A percentile compares a stretch with the other conserved stretches of the same genome.
Conservation (phyloP, 805 yeast species). For the Saturnispora saitoi region DNA sequence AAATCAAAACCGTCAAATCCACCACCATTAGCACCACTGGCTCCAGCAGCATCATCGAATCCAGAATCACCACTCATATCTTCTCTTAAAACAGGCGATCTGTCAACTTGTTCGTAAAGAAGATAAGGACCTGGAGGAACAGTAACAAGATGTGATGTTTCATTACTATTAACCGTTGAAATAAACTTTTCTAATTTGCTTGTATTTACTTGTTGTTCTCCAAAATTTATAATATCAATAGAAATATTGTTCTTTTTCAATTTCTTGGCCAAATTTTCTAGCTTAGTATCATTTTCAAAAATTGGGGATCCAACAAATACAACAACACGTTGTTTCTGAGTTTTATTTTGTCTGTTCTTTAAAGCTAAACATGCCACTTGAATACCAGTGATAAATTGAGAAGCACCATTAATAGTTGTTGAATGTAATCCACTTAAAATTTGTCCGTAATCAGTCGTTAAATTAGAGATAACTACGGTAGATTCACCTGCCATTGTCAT, state of each 20-base stretch:
- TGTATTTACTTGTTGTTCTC: constrained; percentile 75
- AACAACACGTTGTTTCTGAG: constrained; percentile 82
- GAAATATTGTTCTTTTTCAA: constrained; percentile 91
- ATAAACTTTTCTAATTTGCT: constrained; percentile 72
- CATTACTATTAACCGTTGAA: constrained; percentile 63
- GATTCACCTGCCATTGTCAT: constrained; percentile 81
- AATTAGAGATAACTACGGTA: constrained; percentile 80
- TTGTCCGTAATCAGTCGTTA: constrained; percentile 81
- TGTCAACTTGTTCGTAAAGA: constrained; percentile 70
- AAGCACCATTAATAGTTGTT: constrained; percentile 56
- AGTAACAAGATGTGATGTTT: constrained; percentile 73
- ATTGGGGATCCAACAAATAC: constrained; percentile 88
- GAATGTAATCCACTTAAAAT: constrained; percentile 78
- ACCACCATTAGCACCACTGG: constrained; percentile 33
- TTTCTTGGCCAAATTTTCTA: constrained; percentile 79
- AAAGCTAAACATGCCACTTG: constrained; percentile 92
- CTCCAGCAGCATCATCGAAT: constrained; percentile 36
- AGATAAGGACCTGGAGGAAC: constrained; percentile 83
- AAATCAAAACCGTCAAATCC: constrained; percentile 39
- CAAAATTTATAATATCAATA: constrained; percentile 83
- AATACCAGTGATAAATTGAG: constrained; percentile 70
- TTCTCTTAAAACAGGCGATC: constrained; percentile 64
- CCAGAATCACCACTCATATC: constrained; percentile 40
- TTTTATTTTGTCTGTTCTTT: constrained; percentile 92
- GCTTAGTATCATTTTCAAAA: constrained; percentile 54